Base-by-base conservation (phyloP, 75 land plant genomes). In the Cryptomeria japonica region DNA sequence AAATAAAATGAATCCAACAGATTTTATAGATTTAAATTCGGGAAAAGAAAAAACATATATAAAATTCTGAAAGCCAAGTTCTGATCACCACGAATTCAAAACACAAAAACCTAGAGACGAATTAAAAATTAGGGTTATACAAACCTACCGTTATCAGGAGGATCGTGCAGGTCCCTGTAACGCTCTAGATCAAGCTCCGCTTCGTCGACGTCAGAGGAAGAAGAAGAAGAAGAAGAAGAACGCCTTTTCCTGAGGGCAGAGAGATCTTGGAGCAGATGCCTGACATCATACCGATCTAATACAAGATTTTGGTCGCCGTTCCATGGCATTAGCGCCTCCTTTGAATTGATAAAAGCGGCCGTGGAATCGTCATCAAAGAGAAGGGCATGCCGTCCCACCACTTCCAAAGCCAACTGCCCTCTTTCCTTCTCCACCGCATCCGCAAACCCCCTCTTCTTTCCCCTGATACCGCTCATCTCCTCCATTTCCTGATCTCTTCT, bases 221-320 rank as follows among this genome's bases (percentile, higher is more conserved):
- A 86, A 47, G 84, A 87, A 47, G 84, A 87, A n/a, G 51, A 55
- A 16, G 92, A 83, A 53, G 89, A 56, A 25, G 78, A n/a, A 31
- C 86, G 87, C 84, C 79, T 83, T 25, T 49, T 83, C 34, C 79
- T 61, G 34, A 83, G 73, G 88, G 70, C 77, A 91, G 87, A 36
- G 87, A 89, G 84, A 92, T 92, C 83, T 53, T 42, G 80, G 88
- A 97, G 95, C 84, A 97, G 94, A 88, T 97, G 98, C 19, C 98
- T 94, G 47, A 94, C 98, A 86, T 97, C 98, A 93, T 94, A 97
- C 56, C 98, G 97, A 80, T 97, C 98, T 86, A 96, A 92, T 86
- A 87, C 84, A 64, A 97, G 93, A 12, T 91, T 91, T 22, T 38
- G 89, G 76, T 91, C 91, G 11, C 89, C 91, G 84, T 91, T 86